Conservation (phyloP, 768 basidiomycete genomes). For the Kwoniella dejecticola region DNA sequence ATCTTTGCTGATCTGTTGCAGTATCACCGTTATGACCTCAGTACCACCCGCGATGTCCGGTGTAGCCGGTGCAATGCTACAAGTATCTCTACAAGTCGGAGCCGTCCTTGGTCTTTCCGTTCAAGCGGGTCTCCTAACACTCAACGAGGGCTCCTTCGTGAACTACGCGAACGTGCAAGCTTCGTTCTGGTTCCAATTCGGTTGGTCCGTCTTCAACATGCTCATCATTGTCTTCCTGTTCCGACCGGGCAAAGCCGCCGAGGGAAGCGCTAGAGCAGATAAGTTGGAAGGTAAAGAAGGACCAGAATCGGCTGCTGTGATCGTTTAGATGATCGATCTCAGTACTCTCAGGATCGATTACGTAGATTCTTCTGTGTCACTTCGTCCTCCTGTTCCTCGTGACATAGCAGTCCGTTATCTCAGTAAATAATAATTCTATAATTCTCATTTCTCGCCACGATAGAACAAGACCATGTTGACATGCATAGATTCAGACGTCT, state of each 20-base stretch:
- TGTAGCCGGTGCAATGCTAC: conserved; percentile 49
- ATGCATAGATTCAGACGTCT: no score
- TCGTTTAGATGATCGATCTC: background rate
- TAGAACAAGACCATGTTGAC: no score
- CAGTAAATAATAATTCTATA: no score
- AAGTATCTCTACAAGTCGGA: conserved; percentile 42
- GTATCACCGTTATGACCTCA: conserved; percentile 47
- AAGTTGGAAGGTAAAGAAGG: conserved; percentile 16
- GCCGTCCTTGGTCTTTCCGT: conserved; percentile 64
- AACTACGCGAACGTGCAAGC: conserved; percentile 37
- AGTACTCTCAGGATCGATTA: no score
- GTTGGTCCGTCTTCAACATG: conserved; percentile 30
- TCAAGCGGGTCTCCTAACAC: conserved; percentile 46
- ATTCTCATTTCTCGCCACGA: no score
- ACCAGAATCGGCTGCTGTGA: conserved; percentile 7
- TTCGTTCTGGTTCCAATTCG: conserved; percentile 35
- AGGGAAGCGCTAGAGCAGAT: conserved; percentile 1
- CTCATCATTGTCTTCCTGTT: conserved; percentile 20
- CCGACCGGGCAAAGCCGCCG: conserved; percentile 14
- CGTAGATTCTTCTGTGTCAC: no score
- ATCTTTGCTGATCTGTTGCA: conserved; percentile 4
- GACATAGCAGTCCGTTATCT: no score
- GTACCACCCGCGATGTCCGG: conserved; percentile 47
- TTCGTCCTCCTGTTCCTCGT: no score
- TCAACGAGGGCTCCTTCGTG: conserved; percentile 22